Evolutionary conservation across 1,284 basidiomycete species (phyloP).

Genomic region (Leccinum insolens): DNA sequence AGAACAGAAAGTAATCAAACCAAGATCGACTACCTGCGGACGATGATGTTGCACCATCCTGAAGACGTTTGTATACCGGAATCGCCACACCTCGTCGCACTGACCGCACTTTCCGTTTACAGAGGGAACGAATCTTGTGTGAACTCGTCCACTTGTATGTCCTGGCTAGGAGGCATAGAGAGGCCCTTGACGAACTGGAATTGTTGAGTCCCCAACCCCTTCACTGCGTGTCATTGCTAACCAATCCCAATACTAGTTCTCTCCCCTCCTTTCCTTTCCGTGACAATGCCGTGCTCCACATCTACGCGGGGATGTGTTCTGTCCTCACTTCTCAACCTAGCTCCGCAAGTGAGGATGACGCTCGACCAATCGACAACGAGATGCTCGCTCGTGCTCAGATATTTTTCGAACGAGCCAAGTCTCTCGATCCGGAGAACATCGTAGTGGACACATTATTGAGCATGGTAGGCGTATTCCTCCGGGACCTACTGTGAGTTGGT

Average conservation of each 20-base stretch:
- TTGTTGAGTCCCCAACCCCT: conserved; percentile 52
- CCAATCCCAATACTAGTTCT: conserved; percentile 53
- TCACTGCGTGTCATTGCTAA: conserved; percentile 9
- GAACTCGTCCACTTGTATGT: conserved; percentile 76
- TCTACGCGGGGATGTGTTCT: conserved; percentile 79
- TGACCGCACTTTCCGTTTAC: conserved; percentile 15
- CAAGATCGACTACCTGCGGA: conserved; percentile 63
- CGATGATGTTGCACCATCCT: conserved; percentile 68
- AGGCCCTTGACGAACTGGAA: conserved; percentile 84
- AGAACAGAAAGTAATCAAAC: conserved; percentile 35
- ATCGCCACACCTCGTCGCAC: conserved; percentile 7
- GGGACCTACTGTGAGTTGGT: conserved; percentile 4
- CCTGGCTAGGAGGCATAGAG: conserved; percentile 53
- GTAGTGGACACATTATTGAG: conserved; percentile 51
- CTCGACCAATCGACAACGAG: conserved; percentile 22
- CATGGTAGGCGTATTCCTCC: conserved; percentile 43
- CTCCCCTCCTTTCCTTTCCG: conserved; percentile 85
- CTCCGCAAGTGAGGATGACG: conserved; percentile 7
- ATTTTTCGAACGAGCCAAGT: conserved; percentile 64
- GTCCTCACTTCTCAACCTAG: conserved; percentile 57
- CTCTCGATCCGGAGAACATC: conserved; percentile 59
- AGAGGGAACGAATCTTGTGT: conserved; percentile 77
- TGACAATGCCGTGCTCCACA: conserved; percentile 76
- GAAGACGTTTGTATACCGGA: conserved; percentile 53
- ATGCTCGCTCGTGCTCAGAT: conserved; percentile 60